Evolutionary conservation across 1,284 basidiomycete genomes (phyloP).

Genomic region (Testicularia cyperi): DNA sequence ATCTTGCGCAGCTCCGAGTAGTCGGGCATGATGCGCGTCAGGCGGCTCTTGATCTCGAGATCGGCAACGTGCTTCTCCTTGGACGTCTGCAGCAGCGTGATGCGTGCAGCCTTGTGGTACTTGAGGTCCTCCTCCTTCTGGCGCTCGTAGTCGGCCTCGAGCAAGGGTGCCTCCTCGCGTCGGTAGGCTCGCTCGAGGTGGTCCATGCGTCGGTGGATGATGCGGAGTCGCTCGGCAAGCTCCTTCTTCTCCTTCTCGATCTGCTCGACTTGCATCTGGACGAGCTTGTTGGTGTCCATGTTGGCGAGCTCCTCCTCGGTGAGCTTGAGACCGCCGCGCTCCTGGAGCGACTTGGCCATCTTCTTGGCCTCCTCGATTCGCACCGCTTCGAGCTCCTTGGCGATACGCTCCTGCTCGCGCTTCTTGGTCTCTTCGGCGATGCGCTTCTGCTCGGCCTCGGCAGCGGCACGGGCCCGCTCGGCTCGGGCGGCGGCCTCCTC

Average conservation of each 20-base stretch:
- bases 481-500: conserved; percentile 81
- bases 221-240: conserved; percentile 77
- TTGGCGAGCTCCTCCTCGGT: conserved; percentile 76
- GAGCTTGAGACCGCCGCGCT: conserved; percentile 81
- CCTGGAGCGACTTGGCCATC: conserved; percentile 81
- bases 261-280: conserved; percentile 72
- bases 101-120: conserved; percentile 66
- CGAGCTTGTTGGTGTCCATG: conserved; percentile 83
- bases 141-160: conserved; percentile 81
- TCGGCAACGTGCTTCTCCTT: conserved; percentile 71
- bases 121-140: conserved; percentile 75
- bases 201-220: conserved; percentile 86
- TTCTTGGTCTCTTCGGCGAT: conserved; percentile 72
- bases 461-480: conserved; percentile 65
- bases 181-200: conserved; percentile 94
- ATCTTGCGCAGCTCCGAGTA: conserved; percentile 69
- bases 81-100: conserved; percentile 65
- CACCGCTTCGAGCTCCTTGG: conserved; percentile 79
- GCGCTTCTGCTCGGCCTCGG: conserved; percentile 72
- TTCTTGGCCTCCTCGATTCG: conserved; percentile 83
- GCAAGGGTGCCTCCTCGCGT: conserved; percentile 85
- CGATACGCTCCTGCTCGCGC: conserved; percentile 76
- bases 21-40: conserved; percentile 76
- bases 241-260: conserved; percentile 98
- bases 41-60: conserved; percentile 75